phyloP scores from a whole-genome alignment of 768 basidiomycete genomes.

The Tylopilus rubrobrunneus region DNA sequence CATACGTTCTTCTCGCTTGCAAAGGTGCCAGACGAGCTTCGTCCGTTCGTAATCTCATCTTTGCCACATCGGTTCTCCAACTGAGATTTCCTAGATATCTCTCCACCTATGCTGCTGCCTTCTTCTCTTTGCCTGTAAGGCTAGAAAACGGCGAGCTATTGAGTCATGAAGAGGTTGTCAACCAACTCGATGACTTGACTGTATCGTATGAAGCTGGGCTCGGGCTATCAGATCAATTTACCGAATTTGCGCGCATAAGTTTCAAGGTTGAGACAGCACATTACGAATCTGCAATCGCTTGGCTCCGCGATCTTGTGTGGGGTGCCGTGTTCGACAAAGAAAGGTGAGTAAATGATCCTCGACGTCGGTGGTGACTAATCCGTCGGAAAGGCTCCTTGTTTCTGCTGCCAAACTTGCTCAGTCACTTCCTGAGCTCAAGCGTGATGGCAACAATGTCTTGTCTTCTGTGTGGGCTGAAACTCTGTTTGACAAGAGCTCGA shows the following conservation, averaged over 20 bases:
- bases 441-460: conserved; percentile 80
- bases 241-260: conserved; percentile 68
- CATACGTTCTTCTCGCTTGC: conserved; percentile 76
- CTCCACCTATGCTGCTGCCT: conserved; percentile 71
- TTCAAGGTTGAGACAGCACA: conserved; percentile 81
- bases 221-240: conserved; percentile 62
- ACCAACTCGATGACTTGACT: conserved; percentile 86
- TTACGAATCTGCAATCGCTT: conserved; percentile 80
- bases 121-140: conserved; percentile 85
- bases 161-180: conserved; percentile 85
- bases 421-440: conserved; percentile 85
- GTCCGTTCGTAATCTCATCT: conserved; percentile 48
- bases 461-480: conserved; percentile 65
- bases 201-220: conserved; percentile 77
- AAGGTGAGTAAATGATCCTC: conserved; percentile 42
- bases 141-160: conserved; percentile 66
- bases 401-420: conserved; percentile 86
- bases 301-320: conserved; percentile 82
- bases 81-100: conserved; percentile 52
- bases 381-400: conserved; percentile 62
- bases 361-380: neutral
- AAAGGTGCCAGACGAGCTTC: conserved; percentile 66
- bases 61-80: neutral
- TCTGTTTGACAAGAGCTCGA: conserved; percentile 65
- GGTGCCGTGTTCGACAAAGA: conserved; percentile 74